Percentiles rank a stretch among this genome's conserved stretches.
Evolutionary conservation across 352 stramenopile genomes (phyloP).

Genomic region (Phytophthora fragariaefolia): DNA sequence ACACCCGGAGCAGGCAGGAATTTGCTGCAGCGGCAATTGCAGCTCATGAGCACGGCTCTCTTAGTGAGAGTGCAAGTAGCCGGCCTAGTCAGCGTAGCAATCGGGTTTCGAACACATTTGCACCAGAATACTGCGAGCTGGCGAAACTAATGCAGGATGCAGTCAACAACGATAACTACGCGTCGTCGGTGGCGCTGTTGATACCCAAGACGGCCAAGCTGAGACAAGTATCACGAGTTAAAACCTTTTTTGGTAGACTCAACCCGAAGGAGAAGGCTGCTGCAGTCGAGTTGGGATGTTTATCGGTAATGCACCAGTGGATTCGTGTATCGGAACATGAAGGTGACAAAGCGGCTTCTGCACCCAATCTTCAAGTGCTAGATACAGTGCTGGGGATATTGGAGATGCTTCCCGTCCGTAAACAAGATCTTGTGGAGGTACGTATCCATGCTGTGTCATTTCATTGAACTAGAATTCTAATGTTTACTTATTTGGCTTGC

Average conservation of each 20-base stretch:
- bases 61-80: conserved; percentile 11
- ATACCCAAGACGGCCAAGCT: conserved; percentile 84
- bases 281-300: conserved; percentile 66
- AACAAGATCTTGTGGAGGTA: conserved; percentile 69
- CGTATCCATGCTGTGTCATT: conserved; percentile 23
- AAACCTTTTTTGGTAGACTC: conserved; percentile 72
- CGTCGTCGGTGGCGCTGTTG: conserved; percentile 70
- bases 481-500: not conserved
- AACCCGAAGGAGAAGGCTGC: conserved; percentile 58
- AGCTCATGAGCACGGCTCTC: conserved; percentile 14
- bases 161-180: conserved; percentile 76
- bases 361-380: conserved; percentile 71
- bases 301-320: conserved; percentile 69
- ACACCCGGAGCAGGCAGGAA: conserved; percentile 56
- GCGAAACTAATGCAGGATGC: conserved; percentile 75
- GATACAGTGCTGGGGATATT: conserved; percentile 62
- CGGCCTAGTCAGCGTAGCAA: conserved; percentile 24
- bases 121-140: conserved; percentile 62
- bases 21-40: conserved; percentile 37
- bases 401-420: conserved; percentile 63
- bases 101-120: conserved; percentile 51
- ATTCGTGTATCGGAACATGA: conserved; percentile 39
- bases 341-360: conserved; percentile 1
- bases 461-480: too few species aligned
- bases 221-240: conserved; percentile 71